Conservation (phyloP, 495 filamentous ascomycete genomes). For the Aspergillus ellipticus region DNA sequence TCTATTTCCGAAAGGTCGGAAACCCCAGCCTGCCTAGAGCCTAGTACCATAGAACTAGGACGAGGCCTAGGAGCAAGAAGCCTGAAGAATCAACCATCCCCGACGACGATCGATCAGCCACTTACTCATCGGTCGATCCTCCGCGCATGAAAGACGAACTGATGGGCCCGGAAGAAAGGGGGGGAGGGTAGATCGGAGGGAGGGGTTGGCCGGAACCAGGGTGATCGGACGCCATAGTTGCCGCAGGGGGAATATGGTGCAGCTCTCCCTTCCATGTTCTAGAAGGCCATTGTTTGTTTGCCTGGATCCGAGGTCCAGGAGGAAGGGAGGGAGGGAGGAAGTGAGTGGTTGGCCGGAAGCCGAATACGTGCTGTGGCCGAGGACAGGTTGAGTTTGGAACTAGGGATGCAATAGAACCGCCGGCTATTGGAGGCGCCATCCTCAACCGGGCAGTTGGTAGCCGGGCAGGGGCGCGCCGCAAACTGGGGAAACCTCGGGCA, state of each 20-base stretch:
- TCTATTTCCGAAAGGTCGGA: slow-evolving; percentile 10
- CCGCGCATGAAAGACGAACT: slow-evolving; percentile 7
- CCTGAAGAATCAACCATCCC: neutral
- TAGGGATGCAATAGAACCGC: slow-evolving; percentile 13
- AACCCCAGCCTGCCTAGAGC: no score
- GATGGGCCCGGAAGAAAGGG: neutral
- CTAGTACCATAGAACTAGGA: no score
- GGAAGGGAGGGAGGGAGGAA: no score
- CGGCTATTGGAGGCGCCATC: slow-evolving; percentile 13
- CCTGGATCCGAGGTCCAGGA: no score
- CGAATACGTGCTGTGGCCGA: neutral
- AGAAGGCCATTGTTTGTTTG: neutral
- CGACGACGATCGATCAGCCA: slow-evolving; percentile 4
- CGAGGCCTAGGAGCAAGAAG: neutral
- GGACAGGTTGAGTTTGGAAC: neutral
- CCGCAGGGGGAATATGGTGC: neutral
- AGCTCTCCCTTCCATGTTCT: neutral
- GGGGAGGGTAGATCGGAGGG: neutral
- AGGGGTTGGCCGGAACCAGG: neutral
- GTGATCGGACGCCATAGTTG: neutral
- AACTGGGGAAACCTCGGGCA: slow-evolving; percentile 10
- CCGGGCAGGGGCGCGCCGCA: neutral
- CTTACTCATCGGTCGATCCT: slow-evolving; percentile 16
- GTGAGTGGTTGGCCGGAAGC: no score
- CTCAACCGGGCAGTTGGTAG: slow-evolving; percentile 12